phyloP scores from a whole-genome alignment of 2,329 filamentous ascomycete species.

The Fusarium caatingaense region DNA sequence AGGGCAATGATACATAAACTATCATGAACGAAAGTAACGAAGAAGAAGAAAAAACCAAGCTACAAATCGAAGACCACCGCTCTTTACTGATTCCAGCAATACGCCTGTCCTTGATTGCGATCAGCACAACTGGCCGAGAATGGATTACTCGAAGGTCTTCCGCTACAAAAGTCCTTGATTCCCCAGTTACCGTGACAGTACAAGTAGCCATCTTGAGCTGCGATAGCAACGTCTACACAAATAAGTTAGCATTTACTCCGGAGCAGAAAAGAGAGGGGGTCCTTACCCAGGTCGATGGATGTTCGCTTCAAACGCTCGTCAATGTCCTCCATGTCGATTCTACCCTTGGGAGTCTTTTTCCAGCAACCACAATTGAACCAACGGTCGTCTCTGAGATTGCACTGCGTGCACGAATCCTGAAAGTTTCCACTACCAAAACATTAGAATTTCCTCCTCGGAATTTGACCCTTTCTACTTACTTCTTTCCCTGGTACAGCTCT shows the following conservation, averaged over 20 bases:
- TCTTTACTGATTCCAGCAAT: neutral
- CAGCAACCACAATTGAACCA: conserved; percentile 28
- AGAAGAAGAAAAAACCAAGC: neutral
- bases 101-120: neutral
- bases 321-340: neutral
- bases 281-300: conserved; percentile 23
- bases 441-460: neutral
- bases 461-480: conserved; percentile 1
- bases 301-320: neutral
- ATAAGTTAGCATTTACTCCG: neutral
- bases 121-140: neutral
- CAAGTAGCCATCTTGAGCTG: conserved; percentile 27
- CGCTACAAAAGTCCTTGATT: conserved; percentile 19
- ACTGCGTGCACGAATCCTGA: conserved; percentile 28
- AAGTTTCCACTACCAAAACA: conserved; percentile 15
- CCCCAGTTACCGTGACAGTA: conserved; percentile 22
- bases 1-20: neutral
- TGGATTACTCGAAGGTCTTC: conserved; percentile 11
- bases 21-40: conserved; percentile 11
- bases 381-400: conserved; percentile 2
- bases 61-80: neutral
- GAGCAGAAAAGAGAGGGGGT: rapidly evolving
- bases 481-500: conserved; percentile 2
- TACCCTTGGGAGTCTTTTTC: neutral
- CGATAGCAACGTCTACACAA: conserved; percentile 22